Base-by-base conservation (phyloP, 169 alveolate genomes). In the Plasmodium sp. region DNA sequence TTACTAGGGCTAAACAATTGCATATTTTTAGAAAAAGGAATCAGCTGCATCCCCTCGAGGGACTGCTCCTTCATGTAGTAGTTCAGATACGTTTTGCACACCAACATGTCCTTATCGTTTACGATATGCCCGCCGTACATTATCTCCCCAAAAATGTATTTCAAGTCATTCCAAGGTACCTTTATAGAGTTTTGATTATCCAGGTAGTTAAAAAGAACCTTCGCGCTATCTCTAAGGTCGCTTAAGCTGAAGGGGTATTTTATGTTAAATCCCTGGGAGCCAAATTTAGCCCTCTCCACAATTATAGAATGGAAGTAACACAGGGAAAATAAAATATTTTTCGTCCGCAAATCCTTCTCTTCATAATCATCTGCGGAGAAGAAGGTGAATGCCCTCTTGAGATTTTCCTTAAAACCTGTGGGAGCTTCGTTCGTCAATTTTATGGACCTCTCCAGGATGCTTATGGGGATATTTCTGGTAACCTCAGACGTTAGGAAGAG, bases 111-210 rank as follows among this genome's bases (percentile, higher is more conserved):
- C 98, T 98, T 97, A 94, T 98, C 99, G 96, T 99, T 99, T 18
- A 98, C 99, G 82, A 99, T 99, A 95, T 99, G 99, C 33, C 99
- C 99, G 16, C 99, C 99, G 85, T 99, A 99, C 99, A 99, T 99
- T 90, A 99, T 99, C 97, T 99, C 99, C 51, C 99, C 99, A 93
- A 98, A 98, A 86, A 99, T 98, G 96, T 98, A 99, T 92, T 97
- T 97, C 54, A 99, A 97, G 96, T 99, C 99, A 85, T 98, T 99
- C 99, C 99, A 99, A 3, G 99, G 99, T n/a, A 98, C 98, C 97
- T 98, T 97, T 73, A 95, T 96, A 14, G 97, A 84, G 34, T 96
- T 94, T 18, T 95, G 97, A 36, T 97, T 97, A 94, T 98, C 99
- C 95, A 98, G 95, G 95, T 98, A 98, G 97, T 98, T 99, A 92